These are phyloP conservation scores for Cladosporium sp. DNA, from an alignment of 2,329 filamentous ascomycete genomes.

Conservation along the genomic window DNA sequence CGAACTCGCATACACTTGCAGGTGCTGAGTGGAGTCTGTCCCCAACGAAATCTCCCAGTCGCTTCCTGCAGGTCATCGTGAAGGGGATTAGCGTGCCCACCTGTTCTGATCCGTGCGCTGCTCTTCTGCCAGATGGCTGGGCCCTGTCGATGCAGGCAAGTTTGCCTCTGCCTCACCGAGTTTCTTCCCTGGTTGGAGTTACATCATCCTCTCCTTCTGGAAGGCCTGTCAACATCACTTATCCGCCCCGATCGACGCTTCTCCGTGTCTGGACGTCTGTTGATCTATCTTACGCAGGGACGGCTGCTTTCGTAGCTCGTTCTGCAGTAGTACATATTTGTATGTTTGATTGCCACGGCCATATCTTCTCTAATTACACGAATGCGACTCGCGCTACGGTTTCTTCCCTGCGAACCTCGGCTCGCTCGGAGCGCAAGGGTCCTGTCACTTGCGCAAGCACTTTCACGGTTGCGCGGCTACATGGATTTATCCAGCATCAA, in stretches of 20 bases:
- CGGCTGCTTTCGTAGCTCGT: no score
- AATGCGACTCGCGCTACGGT: background rate
- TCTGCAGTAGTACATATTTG: background rate
- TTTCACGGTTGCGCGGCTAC: background rate
- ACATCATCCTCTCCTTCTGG: background rate
- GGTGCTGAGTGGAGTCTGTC: constrained; percentile 1
- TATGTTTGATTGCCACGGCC: background rate
- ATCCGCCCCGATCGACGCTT: constrained; percentile 5
- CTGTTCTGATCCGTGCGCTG: background rate
- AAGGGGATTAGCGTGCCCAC: background rate
- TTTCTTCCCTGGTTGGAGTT: background rate
- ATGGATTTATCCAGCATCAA: background rate
- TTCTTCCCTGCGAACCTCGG: background rate
- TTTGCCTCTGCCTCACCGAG: background rate
- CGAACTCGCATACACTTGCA: background rate
- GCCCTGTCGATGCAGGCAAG: background rate
- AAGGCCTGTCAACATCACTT: background rate
- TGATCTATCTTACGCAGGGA: no score
- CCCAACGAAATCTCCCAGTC: constrained; percentile 1
- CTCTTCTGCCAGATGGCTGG: background rate
- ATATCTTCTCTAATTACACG: background rate
- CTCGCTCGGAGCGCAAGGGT: background rate
- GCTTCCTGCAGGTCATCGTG: constrained; percentile 10
- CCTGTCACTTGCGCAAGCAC: background rate
- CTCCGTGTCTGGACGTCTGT: background rate